Conservation (phyloP, 345 rosid species). For the Balakata baccata region DNA sequence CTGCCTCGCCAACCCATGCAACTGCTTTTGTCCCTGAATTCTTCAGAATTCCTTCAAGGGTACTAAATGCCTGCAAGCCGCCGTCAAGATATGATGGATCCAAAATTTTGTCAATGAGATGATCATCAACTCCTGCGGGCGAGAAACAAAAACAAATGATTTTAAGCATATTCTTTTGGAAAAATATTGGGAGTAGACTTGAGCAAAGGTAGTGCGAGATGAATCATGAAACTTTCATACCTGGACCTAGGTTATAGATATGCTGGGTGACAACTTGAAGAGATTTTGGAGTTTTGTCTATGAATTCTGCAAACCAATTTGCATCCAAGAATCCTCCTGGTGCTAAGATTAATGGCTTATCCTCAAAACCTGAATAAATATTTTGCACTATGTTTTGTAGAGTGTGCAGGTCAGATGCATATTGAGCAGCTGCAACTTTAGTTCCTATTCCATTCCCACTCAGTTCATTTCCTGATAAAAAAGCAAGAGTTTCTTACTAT, state of each 20-base stretch:
- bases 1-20: slow-evolving; percentile 68
- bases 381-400: slow-evolving; percentile 28
- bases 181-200: too few relatives aligned
- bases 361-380: slow-evolving; percentile 28
- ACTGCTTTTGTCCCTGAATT: slow-evolving; percentile 40
- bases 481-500: background rate
- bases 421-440: slow-evolving; percentile 37
- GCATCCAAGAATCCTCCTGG: slow-evolving; percentile 54
- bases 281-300: slow-evolving; percentile 24
- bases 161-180: background rate
- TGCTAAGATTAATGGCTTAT: slow-evolving; percentile 42
- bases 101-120: slow-evolving; percentile 45
- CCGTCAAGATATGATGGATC: slow-evolving; percentile 44
- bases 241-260: slow-evolving; percentile 56
- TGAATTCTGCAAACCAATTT: slow-evolving; percentile 38
- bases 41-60: slow-evolving; percentile 39
- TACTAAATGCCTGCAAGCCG: slow-evolving; percentile 22
- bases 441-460: slow-evolving; percentile 43
- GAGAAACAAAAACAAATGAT: background rate
- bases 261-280: slow-evolving; percentile 53
- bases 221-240: slow-evolving; percentile 13
- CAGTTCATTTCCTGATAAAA: slow-evolving; percentile 46
- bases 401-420: slow-evolving; percentile 29
- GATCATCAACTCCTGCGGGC: slow-evolving; percentile 38
- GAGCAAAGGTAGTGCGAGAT: too few relatives aligned